Percentiles rank a stretch among this genome's conserved stretches.
Evolutionary conservation across 2,329 filamentous ascomycete genomes (phyloP).

Genomic region (Talaromyces islandicus): DNA sequence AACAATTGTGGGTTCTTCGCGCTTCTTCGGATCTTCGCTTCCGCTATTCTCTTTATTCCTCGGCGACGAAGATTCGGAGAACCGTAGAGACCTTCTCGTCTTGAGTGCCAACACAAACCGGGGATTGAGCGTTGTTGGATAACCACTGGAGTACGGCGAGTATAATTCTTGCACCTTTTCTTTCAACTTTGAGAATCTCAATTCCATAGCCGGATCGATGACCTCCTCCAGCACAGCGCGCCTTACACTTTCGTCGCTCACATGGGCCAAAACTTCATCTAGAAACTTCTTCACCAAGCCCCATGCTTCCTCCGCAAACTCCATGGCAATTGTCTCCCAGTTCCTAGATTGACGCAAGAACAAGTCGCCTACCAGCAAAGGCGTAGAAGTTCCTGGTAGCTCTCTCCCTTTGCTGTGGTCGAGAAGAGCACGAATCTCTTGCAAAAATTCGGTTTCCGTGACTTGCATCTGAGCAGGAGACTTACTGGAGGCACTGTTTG

Average conservation of each 20-base stretch:
- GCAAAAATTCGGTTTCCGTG: not conserved
- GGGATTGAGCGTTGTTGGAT: slow-evolving; percentile 32
- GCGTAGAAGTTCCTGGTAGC: slow-evolving; percentile 8
- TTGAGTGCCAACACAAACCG: slow-evolving; percentile 24
- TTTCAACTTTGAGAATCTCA: not conserved
- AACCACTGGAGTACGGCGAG: slow-evolving; percentile 32
- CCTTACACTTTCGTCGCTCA: slow-evolving; percentile 8
- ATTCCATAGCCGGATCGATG: slow-evolving; percentile 9
- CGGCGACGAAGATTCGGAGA: not conserved
- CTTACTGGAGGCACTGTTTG: not conserved
- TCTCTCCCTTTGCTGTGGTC: slow-evolving; percentile 8
- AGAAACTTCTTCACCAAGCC: slow-evolving; percentile 4
- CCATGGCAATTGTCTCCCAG: slow-evolving; percentile 6
- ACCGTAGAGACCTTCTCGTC: slow-evolving; percentile 1
- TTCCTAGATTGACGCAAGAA: slow-evolving; percentile 7
- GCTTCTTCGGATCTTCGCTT: not conserved
- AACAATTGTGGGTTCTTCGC: not conserved
- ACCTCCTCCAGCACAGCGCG: slow-evolving; percentile 4
- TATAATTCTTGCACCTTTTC: slow-evolving; percentile 38
- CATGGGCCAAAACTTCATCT: slow-evolving; percentile 5
- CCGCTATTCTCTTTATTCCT: not conserved
- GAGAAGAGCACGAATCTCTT: slow-evolving; percentile 2
- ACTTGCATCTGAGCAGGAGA: not conserved
- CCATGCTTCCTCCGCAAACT: slow-evolving; percentile 3
- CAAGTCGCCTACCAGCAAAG: slow-evolving; percentile 7